A percentile compares a stretch with the other conserved stretches of the same genome.
phyloP scores from a whole-genome alignment of 1,284 basidiomycete genomes.

The Megacollybia platyphylla region DNA sequence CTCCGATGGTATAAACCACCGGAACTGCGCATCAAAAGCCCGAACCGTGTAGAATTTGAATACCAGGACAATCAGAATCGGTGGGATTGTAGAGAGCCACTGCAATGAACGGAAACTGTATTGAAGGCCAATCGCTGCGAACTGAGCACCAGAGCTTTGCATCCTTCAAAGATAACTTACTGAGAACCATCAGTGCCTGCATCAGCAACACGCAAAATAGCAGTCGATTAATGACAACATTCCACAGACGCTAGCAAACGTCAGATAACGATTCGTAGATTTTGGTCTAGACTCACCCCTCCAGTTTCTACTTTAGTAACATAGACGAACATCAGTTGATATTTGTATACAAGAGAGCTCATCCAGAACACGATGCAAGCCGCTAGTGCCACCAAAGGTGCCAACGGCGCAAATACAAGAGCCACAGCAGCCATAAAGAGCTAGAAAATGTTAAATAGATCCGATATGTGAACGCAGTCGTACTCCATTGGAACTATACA shows the following conservation, averaged over 20 bases:
- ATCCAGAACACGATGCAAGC: slow-evolving; percentile 79
- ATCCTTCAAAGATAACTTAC: slow-evolving; percentile 30
- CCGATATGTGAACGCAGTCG: no score
- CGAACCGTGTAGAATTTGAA: slow-evolving; percentile 79
- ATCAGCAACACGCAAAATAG: slow-evolving; percentile 66
- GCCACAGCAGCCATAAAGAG: slow-evolving; percentile 83
- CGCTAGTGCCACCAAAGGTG: slow-evolving; percentile 74
- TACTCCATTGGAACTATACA: background rate
- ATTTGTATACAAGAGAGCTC: slow-evolving; percentile 76
- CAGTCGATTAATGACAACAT: slow-evolving; percentile 80
- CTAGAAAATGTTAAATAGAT: slow-evolving; percentile 17
- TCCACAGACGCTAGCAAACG: slow-evolving; percentile 70
- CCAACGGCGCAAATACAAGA: slow-evolving; percentile 84
- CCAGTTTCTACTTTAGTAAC: slow-evolving; percentile 83
- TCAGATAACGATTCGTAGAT: slow-evolving; percentile 1
- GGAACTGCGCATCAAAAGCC: slow-evolving; percentile 60
- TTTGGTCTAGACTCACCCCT: slow-evolving; percentile 45
- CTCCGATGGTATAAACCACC: slow-evolving; percentile 65
- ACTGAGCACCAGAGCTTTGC: slow-evolving; percentile 2
- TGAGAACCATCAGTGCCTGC: slow-evolving; percentile 79
- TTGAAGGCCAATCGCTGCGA: slow-evolving; percentile 73
- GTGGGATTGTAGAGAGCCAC: slow-evolving; percentile 67
- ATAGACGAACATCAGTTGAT: slow-evolving; percentile 89
- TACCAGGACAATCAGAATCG: slow-evolving; percentile 57
- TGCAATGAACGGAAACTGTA: slow-evolving; percentile 59